Evolutionary conservation across 257 asterid species (phyloP), one percentile per base, ranked within the genome.

Genomic region (Fraxinus pennsylvanica): DNA sequence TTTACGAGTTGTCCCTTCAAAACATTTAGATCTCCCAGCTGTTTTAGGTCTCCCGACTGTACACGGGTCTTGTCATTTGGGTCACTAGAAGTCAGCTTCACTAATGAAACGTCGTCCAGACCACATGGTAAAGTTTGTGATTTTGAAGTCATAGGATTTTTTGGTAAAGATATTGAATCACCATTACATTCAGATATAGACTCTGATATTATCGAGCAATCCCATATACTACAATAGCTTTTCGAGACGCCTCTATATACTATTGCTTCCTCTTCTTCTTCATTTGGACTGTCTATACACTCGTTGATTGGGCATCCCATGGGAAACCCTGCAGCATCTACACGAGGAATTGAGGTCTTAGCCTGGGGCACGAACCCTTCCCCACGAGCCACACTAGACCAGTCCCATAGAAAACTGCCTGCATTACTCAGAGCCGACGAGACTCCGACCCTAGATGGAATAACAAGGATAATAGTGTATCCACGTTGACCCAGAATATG

Each of bases 401-500:
- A 96, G 83, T 94, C 97, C 98, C 97, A 96, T 21, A 96, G 88
- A 43, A 90, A 94, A 79, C 92, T 88, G 30, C 99, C 98, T 0
- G 99, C 97, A 82, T 84, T 94, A 76, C 90, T 73, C 25, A 96
- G 79, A 63, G 99, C 99, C 12, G 97, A 90, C 9, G 99, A 92
- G 25, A 93, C 97, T 10, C 91, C 85, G 0, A 80, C 86, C 43
- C 85, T 75, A 6, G 97, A 87, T 29, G 97, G 99, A 80, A 96
- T 88, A 32, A 90, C 97, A 15, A 96, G 93, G 36, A 96, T 87
- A 63, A 96, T 86, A 22, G 89, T 90, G 86, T 96, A 96, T 14
- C 99, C 98, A 74, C 99, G 91, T 68, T 96, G 99, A 7, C 97
- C 98, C 0, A 96, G 90, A 75, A 94, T 90, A 83, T 96, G 98